These are phyloP conservation scores for Zalerion maritima DNA, from an alignment of 495 filamentous ascomycete genomes.

Conservation along the genomic window DNA sequence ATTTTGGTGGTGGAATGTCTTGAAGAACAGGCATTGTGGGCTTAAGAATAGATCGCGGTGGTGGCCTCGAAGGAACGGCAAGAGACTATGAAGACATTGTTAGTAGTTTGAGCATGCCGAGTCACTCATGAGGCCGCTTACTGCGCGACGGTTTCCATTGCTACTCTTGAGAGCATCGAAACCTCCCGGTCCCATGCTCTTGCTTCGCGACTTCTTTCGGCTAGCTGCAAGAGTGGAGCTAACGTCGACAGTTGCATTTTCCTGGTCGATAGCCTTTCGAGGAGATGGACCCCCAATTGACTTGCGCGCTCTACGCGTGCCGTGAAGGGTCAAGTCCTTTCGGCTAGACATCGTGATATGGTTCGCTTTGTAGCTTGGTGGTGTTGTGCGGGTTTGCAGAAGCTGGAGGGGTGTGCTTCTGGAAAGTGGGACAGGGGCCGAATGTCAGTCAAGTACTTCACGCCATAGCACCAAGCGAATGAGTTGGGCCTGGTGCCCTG, in stretches of 20 bases:
- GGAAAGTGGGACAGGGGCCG: too few relatives aligned
- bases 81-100: conserved; percentile 26
- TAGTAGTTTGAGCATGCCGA: conserved; percentile 5
- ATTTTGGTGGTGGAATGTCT: conserved; percentile 38
- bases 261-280: conserved; percentile 41
- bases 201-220: conserved; percentile 74
- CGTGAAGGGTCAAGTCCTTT: conserved; percentile 31
- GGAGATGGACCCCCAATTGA: conserved; percentile 57
- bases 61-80: conserved; percentile 25
- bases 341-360: conserved; percentile 27
- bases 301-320: conserved; percentile 54
- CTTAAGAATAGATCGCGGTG: conserved; percentile 70
- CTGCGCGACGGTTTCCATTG: conserved; percentile 69
- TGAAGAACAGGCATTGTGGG: conserved; percentile 58
- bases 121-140: conserved; percentile 24
- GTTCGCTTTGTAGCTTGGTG: too few relatives aligned
- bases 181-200: conserved; percentile 86
- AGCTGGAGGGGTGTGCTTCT: too few relatives aligned
- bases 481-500: too few relatives aligned
- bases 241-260: conserved; percentile 56
- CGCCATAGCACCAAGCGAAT: too few relatives aligned
- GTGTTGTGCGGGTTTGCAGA: too few relatives aligned
- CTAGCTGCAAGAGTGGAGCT: conserved; percentile 24
- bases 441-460: too few relatives aligned
- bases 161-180: conserved; percentile 66